Evolutionary conservation across 2,329 filamentous ascomycete species (phyloP), one percentile per base, ranked within the genome.

Genomic region (Beauveria sp.): DNA sequence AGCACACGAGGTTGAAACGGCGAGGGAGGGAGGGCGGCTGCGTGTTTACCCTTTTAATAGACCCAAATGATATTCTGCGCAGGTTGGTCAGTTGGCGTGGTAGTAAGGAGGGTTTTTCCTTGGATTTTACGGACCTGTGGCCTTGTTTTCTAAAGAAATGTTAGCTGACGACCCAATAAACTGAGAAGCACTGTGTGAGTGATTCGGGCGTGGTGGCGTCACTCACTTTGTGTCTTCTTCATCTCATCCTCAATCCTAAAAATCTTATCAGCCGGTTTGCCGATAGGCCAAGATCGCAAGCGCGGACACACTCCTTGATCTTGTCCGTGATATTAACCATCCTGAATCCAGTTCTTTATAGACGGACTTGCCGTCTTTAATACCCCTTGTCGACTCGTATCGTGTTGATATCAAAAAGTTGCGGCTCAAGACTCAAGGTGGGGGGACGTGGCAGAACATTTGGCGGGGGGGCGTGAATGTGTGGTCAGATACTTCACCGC

Each of bases 311-410:
- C 93, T 97, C 94, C 83, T 99, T 99, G 80, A 99, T 99, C 84
- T 96, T 97, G 61, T 99, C 96, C 67, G 94, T 97, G 67, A 99
- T 99, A 80, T 97, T 97, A 76, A 97, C 94, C 94, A 99, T 99
- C 70, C 78, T 83, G 76, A 61, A 65, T 65, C 63, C 61, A 64
- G 64, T 70, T 70, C 18, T 70, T 71, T 71, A 68, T 62, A 69
- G 66, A 69, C 67, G 69, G 70, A 51, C 28, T 48, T 65, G 61
- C 69, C 70, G 70, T 72, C 70, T 70, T 16, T 2, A 40, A 44
- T 57, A 22, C 44, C 20, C n/a, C 28, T 34, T 10, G 43, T 54
- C 50, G 57, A 41, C 50, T 48, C 16, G 41, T 40, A 26, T 30
- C 30, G n/a, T 54, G 51, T 18, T 18, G 20, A 44, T 54, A 53